These are phyloP conservation scores for Laburnicola sp. DNA, from an alignment of 2,329 filamentous ascomycete genomes.

Conservation along the genomic window DNA sequence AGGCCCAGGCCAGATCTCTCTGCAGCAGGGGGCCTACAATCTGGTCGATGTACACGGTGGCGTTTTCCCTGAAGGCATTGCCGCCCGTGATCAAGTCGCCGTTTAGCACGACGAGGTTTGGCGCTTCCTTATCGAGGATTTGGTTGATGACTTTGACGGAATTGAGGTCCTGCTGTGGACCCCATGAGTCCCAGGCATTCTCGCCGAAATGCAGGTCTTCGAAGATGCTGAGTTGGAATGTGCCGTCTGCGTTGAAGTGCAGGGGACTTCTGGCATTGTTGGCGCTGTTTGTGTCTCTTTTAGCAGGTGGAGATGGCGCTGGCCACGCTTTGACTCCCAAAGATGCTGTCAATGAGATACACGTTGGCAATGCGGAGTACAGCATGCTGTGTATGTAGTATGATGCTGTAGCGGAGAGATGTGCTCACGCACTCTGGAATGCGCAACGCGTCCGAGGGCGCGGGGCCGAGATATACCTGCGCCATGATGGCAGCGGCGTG, in stretches of 20 bases:
- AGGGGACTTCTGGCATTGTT: conserved; percentile 1
- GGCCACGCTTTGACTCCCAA: conserved; percentile 1
- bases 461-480: conserved; percentile 2
- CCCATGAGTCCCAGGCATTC: conserved; percentile 25
- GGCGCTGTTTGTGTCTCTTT: conserved; percentile 4
- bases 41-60: conserved; percentile 12
- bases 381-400: not conserved
- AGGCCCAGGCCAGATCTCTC: conserved; percentile 62
- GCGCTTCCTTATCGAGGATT: conserved; percentile 59
- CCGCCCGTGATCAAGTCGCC: conserved; percentile 72
- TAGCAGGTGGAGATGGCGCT: too few species aligned
- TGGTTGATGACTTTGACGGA: conserved; percentile 59
- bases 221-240: conserved; percentile 60
- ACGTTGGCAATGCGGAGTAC: not conserved
- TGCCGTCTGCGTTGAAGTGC: conserved; percentile 28
- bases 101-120: conserved; percentile 66
- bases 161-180: conserved; percentile 59
- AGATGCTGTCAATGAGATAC: not conserved
- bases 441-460: not conserved
- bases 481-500: too few species aligned
- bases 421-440: not conserved
- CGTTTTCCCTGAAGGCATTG: conserved; percentile 9
- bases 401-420: too few species aligned
- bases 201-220: conserved; percentile 73
- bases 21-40: conserved; percentile 52